Base-by-base conservation (phyloP, 495 filamentous ascomycete genomes). In the Penicillium herquei region DNA sequence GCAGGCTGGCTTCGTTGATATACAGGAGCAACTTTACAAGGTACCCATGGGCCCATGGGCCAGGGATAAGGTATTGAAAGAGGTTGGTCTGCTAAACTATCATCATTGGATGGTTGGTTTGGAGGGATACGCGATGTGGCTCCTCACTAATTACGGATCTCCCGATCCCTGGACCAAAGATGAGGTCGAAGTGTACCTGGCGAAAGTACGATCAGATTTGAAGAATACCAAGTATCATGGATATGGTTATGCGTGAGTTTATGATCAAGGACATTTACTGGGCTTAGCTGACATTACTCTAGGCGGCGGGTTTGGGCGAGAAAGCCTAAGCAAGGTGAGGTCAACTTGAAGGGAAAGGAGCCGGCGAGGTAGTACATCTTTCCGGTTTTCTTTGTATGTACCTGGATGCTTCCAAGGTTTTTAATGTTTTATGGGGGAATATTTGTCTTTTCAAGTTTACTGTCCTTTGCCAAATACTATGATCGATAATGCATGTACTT, bases 21-120 rank as follows among this genome's bases (percentile, higher is more conserved):
- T 76, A 16, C 61, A 65, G 10, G 59, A 69, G 57, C 71, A 71
- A 16, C 62, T 76, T 7, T 84, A 84, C 55, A 85, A 87, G 47
- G 74, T 87, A 57, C 88, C 87, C 9, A 76, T 87, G 52, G 86
- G 86, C 1, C 77, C 80, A 1, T 90, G 88, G 87, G 75, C 86
- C 7, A 82, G 77, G 62, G 84, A 89, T 54, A 78, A 76, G 39
- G 72, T 77, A n/a, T 61, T 88, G 57, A 89, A 88, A 63, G 81
- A 82, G 56, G 81, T 88, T 16, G 88, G 87, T 62, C 70, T 76
- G 49, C 82, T 81, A 16, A 84, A 88, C 49, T 57, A 82, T 33
- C 62, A 84, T 5, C 80, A 87, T 58, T 84, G 87, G 35, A 65
- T 82, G 8, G 53, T 52, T 21, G 65, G 62, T 12, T 39, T 68